These are phyloP conservation scores for Saccharomycodes ludwigii DNA, from an alignment of 805 yeast genomes.

Conservation along the genomic window DNA sequence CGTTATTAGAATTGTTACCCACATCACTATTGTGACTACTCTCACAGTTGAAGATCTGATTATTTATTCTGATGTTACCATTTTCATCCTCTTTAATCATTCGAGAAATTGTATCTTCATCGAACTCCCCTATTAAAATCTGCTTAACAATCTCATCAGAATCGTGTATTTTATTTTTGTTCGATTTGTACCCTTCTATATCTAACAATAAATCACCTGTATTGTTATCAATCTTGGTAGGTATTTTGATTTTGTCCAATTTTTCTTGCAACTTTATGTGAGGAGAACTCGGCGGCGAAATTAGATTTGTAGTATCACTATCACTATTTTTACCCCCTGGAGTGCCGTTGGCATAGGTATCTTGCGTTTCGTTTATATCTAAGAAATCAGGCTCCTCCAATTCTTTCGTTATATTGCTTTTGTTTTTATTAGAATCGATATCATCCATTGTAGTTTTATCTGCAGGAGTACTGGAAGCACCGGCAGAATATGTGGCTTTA, in stretches of 20 bases:
- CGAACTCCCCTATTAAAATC: slow-evolving; percentile 66
- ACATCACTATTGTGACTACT: neutral
- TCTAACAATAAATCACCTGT: slow-evolving; percentile 78
- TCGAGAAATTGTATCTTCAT: slow-evolving; percentile 30
- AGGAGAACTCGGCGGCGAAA: slow-evolving; percentile 7
- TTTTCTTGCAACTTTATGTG: slow-evolving; percentile 42
- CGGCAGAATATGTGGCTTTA: slow-evolving; percentile 7
- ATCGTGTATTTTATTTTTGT: slow-evolving; percentile 59
- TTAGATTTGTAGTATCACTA: neutral
- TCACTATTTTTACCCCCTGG: too few relatives aligned
- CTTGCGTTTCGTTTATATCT: slow-evolving; percentile 15
- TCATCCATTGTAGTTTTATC: slow-evolving; percentile 13
- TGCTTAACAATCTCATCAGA: slow-evolving; percentile 67
- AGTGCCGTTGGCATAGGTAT: slow-evolving; percentile 4
- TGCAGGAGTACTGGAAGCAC: slow-evolving; percentile 5
- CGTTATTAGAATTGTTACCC: neutral
- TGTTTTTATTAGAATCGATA: slow-evolving; percentile 19
- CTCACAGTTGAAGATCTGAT: slow-evolving; percentile 8
- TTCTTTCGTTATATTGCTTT: slow-evolving; percentile 1
- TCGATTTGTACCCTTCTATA: slow-evolving; percentile 92
- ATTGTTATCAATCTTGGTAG: slow-evolving; percentile 74
- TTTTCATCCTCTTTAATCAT: slow-evolving; percentile 46
- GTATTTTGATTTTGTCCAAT: slow-evolving; percentile 63
- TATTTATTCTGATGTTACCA: slow-evolving; percentile 52
- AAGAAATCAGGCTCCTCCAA: slow-evolving; percentile 24